Base-by-base conservation (phyloP, 164 flowering plant genomes). In the Umbilicus rupestris region DNA sequence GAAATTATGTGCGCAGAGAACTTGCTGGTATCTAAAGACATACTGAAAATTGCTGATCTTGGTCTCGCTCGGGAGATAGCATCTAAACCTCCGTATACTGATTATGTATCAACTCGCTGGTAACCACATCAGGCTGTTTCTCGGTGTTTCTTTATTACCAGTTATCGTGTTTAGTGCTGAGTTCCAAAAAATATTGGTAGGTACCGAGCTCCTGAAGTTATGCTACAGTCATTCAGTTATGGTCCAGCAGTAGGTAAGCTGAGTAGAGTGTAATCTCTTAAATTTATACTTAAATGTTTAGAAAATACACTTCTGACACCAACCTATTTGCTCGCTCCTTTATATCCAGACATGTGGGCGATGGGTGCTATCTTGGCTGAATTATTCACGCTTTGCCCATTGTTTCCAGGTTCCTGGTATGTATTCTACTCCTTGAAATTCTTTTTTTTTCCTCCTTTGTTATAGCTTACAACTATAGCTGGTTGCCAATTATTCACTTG, bases 291-390 rank as follows among this genome's bases (percentile, higher is more conserved):
- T 12, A 41, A n/a, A 55, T 37, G 42, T 71, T 58, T 15, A 35
- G 63, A 33, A 30, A 17, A 26, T 6, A 15, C 22, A 47, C 2
- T n/a, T 45, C 30, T 30, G 47, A 7, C 68, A 10, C 66, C 15
- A 31, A 26, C 33, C 33, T 3, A 41, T 39, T 50, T 4, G 15
- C 7, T 42, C 39, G 63, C 16, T 68, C 41, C 47, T 68, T 44
- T 22, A 1, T 16, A 26, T 68, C 20, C 78, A 93, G 98, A 93
- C 77, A 89, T 90, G 95, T 93, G 98, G 98, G 98, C 97, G 12
- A 94, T 94, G 99, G 99, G 99, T 69, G 97, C 97, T 55, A 94
- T 91, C 55, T 89, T 91, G 92, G 92, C 97, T 70, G 99, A 94
- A 65, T 52, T 94, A 74, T 83, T 94, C 60, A 79, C 92, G 62